These are phyloP conservation scores for Kwoniella sp. DNA, from an alignment of 768 basidiomycete species.

Conservation along the genomic window DNA sequence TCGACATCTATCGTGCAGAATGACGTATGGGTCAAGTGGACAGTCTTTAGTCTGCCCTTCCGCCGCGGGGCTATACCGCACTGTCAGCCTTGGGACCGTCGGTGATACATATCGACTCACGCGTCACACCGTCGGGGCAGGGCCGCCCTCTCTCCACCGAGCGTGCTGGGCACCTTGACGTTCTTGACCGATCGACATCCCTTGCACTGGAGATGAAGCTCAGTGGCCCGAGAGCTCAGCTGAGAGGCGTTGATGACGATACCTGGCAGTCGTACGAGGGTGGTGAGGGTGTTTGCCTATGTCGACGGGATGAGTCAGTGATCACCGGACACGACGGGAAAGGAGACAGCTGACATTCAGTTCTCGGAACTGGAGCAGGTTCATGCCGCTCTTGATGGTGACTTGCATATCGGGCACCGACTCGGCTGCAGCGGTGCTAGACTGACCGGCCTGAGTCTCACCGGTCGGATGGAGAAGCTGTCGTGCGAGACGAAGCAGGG, in stretches of 20 bases:
- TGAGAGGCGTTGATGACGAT: conserved; percentile 97
- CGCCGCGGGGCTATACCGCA: conserved; percentile 54
- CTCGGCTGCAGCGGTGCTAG: conserved; percentile 30
- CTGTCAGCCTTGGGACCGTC: not conserved
- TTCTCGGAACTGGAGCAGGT: conserved; percentile 88
- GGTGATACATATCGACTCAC: conserved; percentile 28
- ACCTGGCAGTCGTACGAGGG: conserved; percentile 91
- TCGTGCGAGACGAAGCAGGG: conserved; percentile 77
- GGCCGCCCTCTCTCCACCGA: conserved; percentile 79
- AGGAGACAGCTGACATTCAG: conserved; percentile 59
- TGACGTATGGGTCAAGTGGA: conserved; percentile 90
- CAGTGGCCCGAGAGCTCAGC: conserved; percentile 86
- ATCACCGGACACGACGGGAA: not conserved
- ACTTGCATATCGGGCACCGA: conserved; percentile 74
- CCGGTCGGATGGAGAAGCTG: conserved; percentile 72
- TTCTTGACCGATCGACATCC: conserved; percentile 75
- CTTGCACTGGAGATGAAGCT: conserved; percentile 86
- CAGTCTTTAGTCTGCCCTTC: conserved; percentile 91
- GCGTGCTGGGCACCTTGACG: conserved; percentile 75
- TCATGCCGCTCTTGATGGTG: conserved; percentile 80
- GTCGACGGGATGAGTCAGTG: not conserved
- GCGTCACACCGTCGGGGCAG: conserved; percentile 86
- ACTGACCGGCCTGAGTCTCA: conserved; percentile 42
- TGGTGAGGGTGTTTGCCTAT: conserved; percentile 81
- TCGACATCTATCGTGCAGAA: conserved; percentile 85